Evolutionary conservation across 2,329 filamentous ascomycete genomes (phyloP).

Genomic region (Fusarium euwallaceae): DNA sequence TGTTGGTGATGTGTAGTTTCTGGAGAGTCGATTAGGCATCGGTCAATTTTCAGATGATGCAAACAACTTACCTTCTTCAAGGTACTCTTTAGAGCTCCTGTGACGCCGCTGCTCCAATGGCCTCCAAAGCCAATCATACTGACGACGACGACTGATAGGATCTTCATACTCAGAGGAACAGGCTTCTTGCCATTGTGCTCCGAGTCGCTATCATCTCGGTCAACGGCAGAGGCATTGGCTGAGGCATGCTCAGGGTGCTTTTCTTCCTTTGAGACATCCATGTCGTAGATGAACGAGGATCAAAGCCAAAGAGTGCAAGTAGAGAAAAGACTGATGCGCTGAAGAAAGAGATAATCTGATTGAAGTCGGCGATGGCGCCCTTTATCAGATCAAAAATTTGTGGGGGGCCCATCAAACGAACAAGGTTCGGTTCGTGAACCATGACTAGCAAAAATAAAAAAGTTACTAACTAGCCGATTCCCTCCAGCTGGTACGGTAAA

Average conservation of each 20-base stretch:
- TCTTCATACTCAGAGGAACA: conserved; percentile 49
- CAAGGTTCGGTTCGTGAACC: background rate
- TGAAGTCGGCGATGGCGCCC: conserved; percentile 8
- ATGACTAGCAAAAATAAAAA: background rate
- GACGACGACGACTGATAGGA: conserved; percentile 61
- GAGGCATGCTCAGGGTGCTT: conserved; percentile 15
- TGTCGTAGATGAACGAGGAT: background rate
- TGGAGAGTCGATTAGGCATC: conserved; percentile 22
- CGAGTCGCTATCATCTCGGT: conserved; percentile 28
- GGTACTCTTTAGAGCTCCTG: conserved; percentile 71
- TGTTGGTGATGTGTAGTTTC: conserved; percentile 70
- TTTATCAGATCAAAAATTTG: conserved; percentile 44
- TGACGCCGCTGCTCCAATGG: conserved; percentile 71
- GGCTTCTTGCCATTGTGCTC: conserved; percentile 39
- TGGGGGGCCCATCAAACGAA: conserved; percentile 21
- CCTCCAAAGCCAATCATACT: conserved; percentile 70
- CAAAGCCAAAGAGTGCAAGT: background rate
- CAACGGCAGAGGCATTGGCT: conserved; percentile 7
- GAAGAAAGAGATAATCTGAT: conserved; percentile 15
- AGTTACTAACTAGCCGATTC: background rate
- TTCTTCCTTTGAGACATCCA: conserved; percentile 23
- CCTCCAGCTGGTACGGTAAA: conserved; percentile 10
- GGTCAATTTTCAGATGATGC: rapidly evolving
- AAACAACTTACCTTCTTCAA: conserved; percentile 62
- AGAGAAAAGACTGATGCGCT: background rate